A percentile compares a stretch with the other conserved stretches of the same genome.
These are phyloP conservation scores for Juglanconis oblonga DNA, from an alignment of 2,329 filamentous ascomycete species.

Conservation along the genomic window DNA sequence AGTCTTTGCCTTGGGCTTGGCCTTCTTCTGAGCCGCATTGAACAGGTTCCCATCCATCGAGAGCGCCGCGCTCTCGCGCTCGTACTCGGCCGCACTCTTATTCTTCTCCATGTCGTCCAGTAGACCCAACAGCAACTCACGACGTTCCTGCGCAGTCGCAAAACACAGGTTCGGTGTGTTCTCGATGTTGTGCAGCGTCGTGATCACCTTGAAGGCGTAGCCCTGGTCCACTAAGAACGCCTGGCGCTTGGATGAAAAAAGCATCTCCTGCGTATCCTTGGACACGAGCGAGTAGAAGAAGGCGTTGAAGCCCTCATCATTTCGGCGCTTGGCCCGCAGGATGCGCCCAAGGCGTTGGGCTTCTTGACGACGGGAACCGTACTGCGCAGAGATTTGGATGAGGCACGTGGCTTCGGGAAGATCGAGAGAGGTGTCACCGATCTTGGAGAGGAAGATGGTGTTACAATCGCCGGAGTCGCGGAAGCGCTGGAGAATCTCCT, in stretches of 20 bases:
- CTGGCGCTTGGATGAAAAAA: slow-evolving; percentile 92
- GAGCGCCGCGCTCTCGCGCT: slow-evolving; percentile 24
- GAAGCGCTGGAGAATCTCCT: slow-evolving; percentile 88
- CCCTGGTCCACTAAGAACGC: slow-evolving; percentile 97
- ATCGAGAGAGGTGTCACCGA: slow-evolving; percentile 97
- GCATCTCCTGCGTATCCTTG: slow-evolving; percentile 98
- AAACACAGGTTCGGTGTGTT: slow-evolving; percentile 79
- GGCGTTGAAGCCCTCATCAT: slow-evolving; percentile 97
- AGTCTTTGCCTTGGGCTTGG: slow-evolving; percentile 38
- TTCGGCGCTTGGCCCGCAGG: slow-evolving; percentile 88
- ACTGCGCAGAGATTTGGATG: slow-evolving; percentile 97
- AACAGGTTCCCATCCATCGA: slow-evolving; percentile 37
- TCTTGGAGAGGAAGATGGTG: slow-evolving; percentile 94
- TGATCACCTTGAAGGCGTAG: slow-evolving; percentile 99
- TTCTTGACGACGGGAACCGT: slow-evolving; percentile 94
- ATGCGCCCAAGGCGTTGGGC: slow-evolving; percentile 92
- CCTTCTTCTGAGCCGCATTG: slow-evolving; percentile 29
- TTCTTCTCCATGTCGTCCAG: slow-evolving; percentile 75
- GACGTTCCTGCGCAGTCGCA: slow-evolving; percentile 72
- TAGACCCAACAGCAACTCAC: slow-evolving; percentile 84
- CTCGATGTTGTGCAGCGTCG: slow-evolving; percentile 87
- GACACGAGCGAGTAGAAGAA: slow-evolving; percentile 98
- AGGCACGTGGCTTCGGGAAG: slow-evolving; percentile 93
- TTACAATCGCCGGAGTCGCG: slow-evolving; percentile 88
- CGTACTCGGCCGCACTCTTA: slow-evolving; percentile 23